These are phyloP conservation scores for Thielaviopsis euricoi DNA, from an alignment of 2,329 filamentous ascomycete genomes.

Conservation along the genomic window DNA sequence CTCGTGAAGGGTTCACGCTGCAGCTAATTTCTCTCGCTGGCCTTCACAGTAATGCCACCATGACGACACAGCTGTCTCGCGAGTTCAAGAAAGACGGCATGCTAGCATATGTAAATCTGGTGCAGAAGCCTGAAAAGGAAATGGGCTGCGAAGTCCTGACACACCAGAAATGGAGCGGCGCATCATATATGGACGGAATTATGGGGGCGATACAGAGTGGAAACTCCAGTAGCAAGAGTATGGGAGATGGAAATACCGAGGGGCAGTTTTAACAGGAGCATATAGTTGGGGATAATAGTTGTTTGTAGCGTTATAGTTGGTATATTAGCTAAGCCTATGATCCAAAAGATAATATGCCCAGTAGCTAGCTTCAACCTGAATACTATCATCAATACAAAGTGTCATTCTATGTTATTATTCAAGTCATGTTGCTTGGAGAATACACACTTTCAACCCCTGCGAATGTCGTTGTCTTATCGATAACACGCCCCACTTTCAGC, in stretches of 20 bases:
- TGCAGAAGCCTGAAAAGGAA: constrained; percentile 83
- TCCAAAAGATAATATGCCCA: too few species aligned
- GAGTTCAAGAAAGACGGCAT: constrained; percentile 84
- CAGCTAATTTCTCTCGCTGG: constrained; percentile 53
- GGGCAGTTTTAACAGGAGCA: constrained; percentile 39
- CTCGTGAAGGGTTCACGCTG: constrained; percentile 63
- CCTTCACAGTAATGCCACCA: constrained; percentile 47
- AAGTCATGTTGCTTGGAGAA: too few species aligned
- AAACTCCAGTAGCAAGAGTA: constrained; percentile 75
- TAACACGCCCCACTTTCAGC: background rate
- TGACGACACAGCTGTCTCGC: constrained; percentile 57
- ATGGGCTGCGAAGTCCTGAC: constrained; percentile 82
- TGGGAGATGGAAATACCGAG: constrained; percentile 92
- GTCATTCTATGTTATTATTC: too few species aligned
- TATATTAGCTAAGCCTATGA: too few species aligned
- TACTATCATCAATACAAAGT: too few species aligned
- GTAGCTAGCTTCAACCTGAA: too few species aligned
- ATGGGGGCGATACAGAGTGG: constrained; percentile 81
- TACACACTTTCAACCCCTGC: background rate
- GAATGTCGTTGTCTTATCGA: background rate
- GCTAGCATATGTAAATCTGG: constrained; percentile 89
- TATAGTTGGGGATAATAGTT: too few species aligned
- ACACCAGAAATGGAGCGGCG: constrained; percentile 72
- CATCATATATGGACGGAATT: constrained; percentile 69
- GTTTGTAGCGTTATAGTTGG: too few species aligned